Evolutionary conservation across 2,329 filamentous ascomycete species (phyloP), one percentile per base, ranked within the genome.

Genomic region (Alternaria ethzedia): DNA sequence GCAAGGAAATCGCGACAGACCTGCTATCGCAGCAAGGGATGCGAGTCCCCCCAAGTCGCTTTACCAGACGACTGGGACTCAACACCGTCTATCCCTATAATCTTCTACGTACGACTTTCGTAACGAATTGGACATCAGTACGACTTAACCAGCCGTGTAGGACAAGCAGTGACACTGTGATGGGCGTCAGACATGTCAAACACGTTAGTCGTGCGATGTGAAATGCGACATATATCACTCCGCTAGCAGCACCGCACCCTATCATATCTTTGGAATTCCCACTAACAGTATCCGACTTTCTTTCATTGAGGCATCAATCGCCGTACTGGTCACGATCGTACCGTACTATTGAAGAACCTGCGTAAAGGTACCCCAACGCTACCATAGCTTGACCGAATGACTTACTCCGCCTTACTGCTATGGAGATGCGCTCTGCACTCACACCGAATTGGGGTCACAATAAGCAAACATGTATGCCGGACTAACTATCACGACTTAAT

Each of bases 141-240:
- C 54, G n/a, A 64, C 58, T 43, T 52, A 30, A n/a, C 20, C 15
- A 36, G 28, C 15, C 25, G 45, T 50, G 25, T 63, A 49, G 57
- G 45, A 57, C 59, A 49, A 46, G 28, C 15, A 45, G 57, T 50
- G 21, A 17, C 21, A 50, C 50, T 13, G 43, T 51, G 54, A 50
- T 47, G 30, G 23, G 7, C 45, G 36, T 57, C 57, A 61, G 20
- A 54, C 10, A 30, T 59, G 49, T 56, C 61, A 61, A 61, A 57
- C 56, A 64, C 61, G 66, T 66, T 68, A 50, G 58, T 45, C 13
- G 36, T 30, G 36, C 32, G 46, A 63, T 47, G 21, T 30, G 52
- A 46, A 28, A 44, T n/a, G 43, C 6, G 7, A 45, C 12, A 5
- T n/a, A 21, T 28, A 41, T 55, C 26, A 61, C 54, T 21, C 17